Evolutionary conservation across 352 stramenopile species (phyloP), one percentile per base, ranked within the genome.

Genomic region (Phytophthora pisi): DNA sequence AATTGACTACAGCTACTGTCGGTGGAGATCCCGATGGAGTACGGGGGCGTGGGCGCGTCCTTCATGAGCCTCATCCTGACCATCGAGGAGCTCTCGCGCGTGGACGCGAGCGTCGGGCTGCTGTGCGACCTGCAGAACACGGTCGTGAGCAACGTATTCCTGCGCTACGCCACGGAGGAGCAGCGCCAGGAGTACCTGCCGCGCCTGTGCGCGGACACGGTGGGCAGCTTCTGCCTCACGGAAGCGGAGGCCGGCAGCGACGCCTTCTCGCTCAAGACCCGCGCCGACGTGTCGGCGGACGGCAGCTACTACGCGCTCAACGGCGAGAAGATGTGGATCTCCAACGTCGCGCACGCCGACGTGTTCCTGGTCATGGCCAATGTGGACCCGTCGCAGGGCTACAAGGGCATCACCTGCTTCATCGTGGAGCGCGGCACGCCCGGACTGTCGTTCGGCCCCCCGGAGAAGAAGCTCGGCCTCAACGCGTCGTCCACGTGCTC

Each of bases 331-430:
- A 86, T 97, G 67, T 99, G 96, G 96, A 98, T 98, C 68, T 98
- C 91, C 34, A 98, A 98, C 70, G 89, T 93, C 2, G 89, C 81
- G 47, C 87, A 98, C 59, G 93, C 95, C 7, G 91, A 92, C 20
- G 85, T 98, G 10, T 98, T 98, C 74, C 78, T 98, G 15, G 88
- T 98, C 18, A 98, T 98, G 85, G 95, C 95, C 9, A 98, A 91
- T 43, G 86, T 86, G 8, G 88, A 98, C 69, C 73, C 77, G 23
- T 81, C 82, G 1, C 60, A 89, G 42, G 92, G 93, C n/a, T 97
- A 98, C 82, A 98, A 97, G 77, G 95, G 95, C 40, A 98, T 99
- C 61, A 98, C 95, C 28, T 97, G 91, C 58, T 98, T 99, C 72
- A 92, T 98, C 72, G 91, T 99, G 8, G 92, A 98, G 68, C 84